These are phyloP conservation scores for Taphrina sp. DNA, from an alignment of 1,139 yeast genomes.

Conservation along the genomic window DNA sequence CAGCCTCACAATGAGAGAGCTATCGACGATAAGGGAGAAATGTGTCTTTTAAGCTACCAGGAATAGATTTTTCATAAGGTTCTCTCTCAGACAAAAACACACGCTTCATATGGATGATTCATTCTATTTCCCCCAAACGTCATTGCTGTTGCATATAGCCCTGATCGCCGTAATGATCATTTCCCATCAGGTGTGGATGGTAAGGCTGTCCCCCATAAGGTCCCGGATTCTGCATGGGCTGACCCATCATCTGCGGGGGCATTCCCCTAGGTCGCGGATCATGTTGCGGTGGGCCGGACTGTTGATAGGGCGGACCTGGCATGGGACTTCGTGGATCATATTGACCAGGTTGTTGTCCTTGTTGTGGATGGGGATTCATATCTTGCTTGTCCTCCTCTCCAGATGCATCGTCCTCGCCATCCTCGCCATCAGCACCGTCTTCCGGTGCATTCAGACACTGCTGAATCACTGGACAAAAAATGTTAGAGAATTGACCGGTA, in stretches of 20 bases:
- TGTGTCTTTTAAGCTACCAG: too few species aligned
- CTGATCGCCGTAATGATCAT: slow-evolving; percentile 11
- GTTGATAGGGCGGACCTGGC: slow-evolving; percentile 26
- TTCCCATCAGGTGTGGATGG: slow-evolving; percentile 28
- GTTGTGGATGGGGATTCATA: slow-evolving; percentile 34
- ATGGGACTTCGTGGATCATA: slow-evolving; percentile 29
- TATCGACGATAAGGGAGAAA: too few species aligned
- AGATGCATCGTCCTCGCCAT: slow-evolving; percentile 33
- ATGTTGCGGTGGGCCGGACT: slow-evolving; percentile 14
- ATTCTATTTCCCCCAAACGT: too few species aligned
- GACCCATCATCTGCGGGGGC: slow-evolving; percentile 30
- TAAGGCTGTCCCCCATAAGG: slow-evolving; percentile 25
- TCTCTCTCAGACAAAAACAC: too few species aligned
- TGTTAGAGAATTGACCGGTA: too few species aligned
- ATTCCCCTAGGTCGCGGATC: slow-evolving; percentile 10
- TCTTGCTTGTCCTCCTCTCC: slow-evolving; percentile 37
- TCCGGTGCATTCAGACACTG: slow-evolving; percentile 96
- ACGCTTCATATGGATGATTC: too few species aligned
- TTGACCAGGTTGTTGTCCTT: slow-evolving; percentile 12
- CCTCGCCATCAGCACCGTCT: slow-evolving; percentile 39
- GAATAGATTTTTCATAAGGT: too few species aligned
- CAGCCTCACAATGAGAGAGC: too few species aligned
- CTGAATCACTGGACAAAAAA: slow-evolving; percentile 73
- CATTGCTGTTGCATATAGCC: slow-evolving; percentile 11
- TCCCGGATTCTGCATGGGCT: slow-evolving; percentile 10